Evolutionary conservation across 1,139 yeast genomes (phyloP).

Genomic region (Cylindricascospora bacillispora): DNA sequence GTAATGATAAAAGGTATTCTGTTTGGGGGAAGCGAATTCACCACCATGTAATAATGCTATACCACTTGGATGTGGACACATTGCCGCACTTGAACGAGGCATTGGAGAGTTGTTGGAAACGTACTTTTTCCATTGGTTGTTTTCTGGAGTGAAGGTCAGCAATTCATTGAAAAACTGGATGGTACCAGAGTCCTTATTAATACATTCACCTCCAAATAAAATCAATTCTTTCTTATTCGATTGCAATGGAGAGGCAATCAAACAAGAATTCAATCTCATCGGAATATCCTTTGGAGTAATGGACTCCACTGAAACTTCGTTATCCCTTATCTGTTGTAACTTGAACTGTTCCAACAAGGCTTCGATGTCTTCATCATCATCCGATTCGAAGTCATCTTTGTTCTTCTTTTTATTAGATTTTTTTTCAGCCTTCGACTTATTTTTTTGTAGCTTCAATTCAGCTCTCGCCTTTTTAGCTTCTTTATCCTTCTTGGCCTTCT

Average conservation of each 20-base stretch:
- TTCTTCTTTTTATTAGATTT: conserved; percentile 67
- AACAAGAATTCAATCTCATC: conserved; percentile 57
- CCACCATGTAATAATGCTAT: conserved; percentile 83
- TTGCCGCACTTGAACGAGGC: conserved; percentile 88
- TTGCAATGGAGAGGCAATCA: conserved; percentile 66
- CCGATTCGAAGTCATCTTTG: conserved; percentile 64
- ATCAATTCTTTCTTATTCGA: conserved; percentile 50
- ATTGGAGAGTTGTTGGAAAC: conserved; percentile 80
- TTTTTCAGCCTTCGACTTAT: conserved; percentile 53
- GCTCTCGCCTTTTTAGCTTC: conserved; percentile 85
- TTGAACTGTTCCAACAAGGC: conserved; percentile 69
- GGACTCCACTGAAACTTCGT: conserved; percentile 51
- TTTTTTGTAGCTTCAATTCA: conserved; percentile 76
- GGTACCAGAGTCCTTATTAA: conserved; percentile 33
- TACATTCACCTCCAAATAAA: conserved; percentile 81
- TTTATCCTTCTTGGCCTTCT: conserved; percentile 72
- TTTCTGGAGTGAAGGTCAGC: conserved; percentile 59
- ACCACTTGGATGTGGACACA: conserved; percentile 90
- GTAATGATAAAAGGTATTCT: conserved; percentile 88
- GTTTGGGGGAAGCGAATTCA: conserved; percentile 93
- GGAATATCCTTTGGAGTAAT: conserved; percentile 41
- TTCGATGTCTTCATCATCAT: conserved; percentile 86
- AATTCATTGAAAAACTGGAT: conserved; percentile 76
- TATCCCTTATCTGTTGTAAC: conserved; percentile 64
- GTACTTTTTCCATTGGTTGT: conserved; percentile 69